Evolutionary conservation across 495 filamentous ascomycete species (phyloP), one percentile per base, ranked within the genome.

Genomic region (Rhizodiscina lignyota): DNA sequence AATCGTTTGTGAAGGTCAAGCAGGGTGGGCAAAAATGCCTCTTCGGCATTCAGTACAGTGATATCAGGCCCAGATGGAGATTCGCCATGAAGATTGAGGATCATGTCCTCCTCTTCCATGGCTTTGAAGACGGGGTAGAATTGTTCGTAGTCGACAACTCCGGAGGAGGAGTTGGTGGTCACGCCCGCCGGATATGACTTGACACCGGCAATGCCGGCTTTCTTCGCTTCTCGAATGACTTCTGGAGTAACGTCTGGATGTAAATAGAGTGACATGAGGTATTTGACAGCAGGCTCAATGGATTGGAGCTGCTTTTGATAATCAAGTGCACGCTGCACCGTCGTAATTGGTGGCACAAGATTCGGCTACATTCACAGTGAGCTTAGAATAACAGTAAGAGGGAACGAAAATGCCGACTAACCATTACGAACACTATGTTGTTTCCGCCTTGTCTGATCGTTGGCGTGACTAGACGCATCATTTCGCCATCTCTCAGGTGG

Each of bases 261-360:
- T 23, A 91, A 70, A 52, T 89, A 94, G 18, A 94, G 66, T 3
- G 83, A 79, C 85, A 94, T 92, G 37, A 93, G 68, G 50, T 73
- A 94, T 37, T 67, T 74, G 29, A 94, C 75, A 23, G 69, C 66
- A 0, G 77, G 75, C 32, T 78, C 79, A 43, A 86, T 60, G 34
- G 66, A 61, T 43, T 68, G 58, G 32, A 94, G 66, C 5, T 63
- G 61, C 34, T 64, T 55, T 44, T 77, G 66, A 60, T 93, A 94
- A 35, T 76, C 71, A 13, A 92, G 58, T 19, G 81, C 83, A 51
- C 75, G 69, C 37, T 67, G 59, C 28, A 86, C 76, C 12, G 70
- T 81, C 2, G 74, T 79, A 38, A 89, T 64, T 12, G 81, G 83
- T 10, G 87, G 86, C 16, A 67, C 61, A 34, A 80, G 60, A 51